Evolutionary conservation across 1,284 basidiomycete genomes (phyloP), one percentile per base, ranked within the genome.

Genomic region (Clitocybe nebularis): DNA sequence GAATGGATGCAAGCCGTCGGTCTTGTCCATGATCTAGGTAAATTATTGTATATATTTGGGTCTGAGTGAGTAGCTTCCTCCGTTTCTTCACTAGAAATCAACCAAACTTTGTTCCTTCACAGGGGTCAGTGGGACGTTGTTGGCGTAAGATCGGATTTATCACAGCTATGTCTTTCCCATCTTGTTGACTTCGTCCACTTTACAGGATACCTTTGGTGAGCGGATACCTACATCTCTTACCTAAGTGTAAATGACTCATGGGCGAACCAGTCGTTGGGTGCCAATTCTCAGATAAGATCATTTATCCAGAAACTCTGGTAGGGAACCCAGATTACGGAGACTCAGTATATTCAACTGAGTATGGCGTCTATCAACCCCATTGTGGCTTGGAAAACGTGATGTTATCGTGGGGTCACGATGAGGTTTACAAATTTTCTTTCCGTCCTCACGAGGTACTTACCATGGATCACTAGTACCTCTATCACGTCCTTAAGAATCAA

Each of bases 361-460:
- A 78, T 52, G 91, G 91, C 3, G 86, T 94, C 48, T 95, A 95
- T 64, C 66, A 85, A 54, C 81, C 84, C 1, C 67, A 86, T 44
- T 94, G 92, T 57, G 92, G 92, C 3, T 75, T 95, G 8, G 86
- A 92, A 49, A 92, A 93, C 58, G 88, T 94, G 47, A 89, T 93
- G 87, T 67, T 94, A 22, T 86, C 82, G 17, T 93, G 88, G 84
- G 91, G 91, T 4, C 92, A 94, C 59, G 91, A 93, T 57, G 90
- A 92, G 74, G 83, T 82, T 53, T 23, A n/a, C n/a, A n/a, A 68
- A 50, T 42, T 16, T 9, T 16, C 21, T 33, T 41, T 44, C 43
- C 46, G 25, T 44, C 17, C 39, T 29, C 30, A 50, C 38, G 39
- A 25, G 44, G 30, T 26, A n/a, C 32, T 17, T 28, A 5, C 16